Percentiles rank a stretch among this genome's conserved stretches.
These are phyloP conservation scores for Apiospora koreana DNA, from an alignment of 2,329 filamentous ascomycete species.

Conservation along the genomic window DNA sequence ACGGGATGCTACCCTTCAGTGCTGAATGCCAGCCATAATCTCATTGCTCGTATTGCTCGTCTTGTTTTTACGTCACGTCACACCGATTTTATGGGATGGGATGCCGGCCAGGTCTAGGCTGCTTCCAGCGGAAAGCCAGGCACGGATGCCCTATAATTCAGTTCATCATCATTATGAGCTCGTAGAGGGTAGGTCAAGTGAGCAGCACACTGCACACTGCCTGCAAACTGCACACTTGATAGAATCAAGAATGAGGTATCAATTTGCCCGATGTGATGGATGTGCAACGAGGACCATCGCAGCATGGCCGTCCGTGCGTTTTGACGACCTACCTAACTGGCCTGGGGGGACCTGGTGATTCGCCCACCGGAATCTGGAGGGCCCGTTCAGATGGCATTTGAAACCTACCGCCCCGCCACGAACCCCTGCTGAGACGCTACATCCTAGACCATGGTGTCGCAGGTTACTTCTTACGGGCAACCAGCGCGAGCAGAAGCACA, in stretches of 20 bases:
- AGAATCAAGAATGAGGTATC: no score
- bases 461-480: conserved; percentile 6
- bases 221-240: no score
- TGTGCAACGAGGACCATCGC: not conserved
- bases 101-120: not conserved
- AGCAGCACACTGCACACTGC: no score
- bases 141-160: not conserved
- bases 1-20: not conserved
- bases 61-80: not conserved
- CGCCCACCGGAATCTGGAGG: conserved; percentile 1
- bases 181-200: not conserved
- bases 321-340: not conserved
- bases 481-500: not conserved
- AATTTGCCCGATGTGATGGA: no score
- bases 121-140: not conserved
- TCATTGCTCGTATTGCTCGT: not conserved
- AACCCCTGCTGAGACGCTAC: conserved; percentile 16
- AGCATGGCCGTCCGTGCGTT: not conserved
- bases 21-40: not conserved
- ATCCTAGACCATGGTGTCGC: conserved; percentile 15
- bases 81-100: not conserved
- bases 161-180: not conserved
- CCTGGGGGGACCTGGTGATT: not conserved
- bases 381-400: conserved; percentile 10
- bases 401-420: conserved; percentile 16